These are phyloP conservation scores for Candida dubliniensis DNA, from an alignment of 1,139 yeast genomes.

Conservation along the genomic window DNA sequence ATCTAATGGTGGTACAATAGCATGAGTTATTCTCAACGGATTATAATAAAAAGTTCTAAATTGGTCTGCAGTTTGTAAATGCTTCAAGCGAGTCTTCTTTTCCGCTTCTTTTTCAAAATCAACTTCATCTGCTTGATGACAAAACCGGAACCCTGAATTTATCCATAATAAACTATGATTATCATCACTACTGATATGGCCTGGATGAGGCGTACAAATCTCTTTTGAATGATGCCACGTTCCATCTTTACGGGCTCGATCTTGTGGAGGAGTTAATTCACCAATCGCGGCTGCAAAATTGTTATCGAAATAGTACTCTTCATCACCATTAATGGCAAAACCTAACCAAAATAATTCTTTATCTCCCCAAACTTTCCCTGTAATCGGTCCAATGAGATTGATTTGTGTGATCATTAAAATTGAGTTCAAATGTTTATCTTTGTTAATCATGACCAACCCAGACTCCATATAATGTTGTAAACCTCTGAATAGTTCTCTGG, in stretches of 20 bases:
- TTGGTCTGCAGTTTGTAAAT: constrained; percentile 13
- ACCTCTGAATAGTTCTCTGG: constrained; percentile 28
- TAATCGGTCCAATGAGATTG: constrained; percentile 26
- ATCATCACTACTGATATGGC: constrained; percentile 37
- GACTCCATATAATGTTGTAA: constrained; percentile 35
- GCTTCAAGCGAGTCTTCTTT: constrained; percentile 19
- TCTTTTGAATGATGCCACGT: constrained; percentile 26
- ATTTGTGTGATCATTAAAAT: constrained; percentile 31
- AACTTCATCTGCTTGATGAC: constrained; percentile 28
- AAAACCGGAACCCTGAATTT: constrained; percentile 34
- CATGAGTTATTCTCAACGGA: constrained; percentile 26
- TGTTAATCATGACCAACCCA: constrained; percentile 31
- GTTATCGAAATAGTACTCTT: constrained; percentile 30
- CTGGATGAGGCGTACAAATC: constrained; percentile 48
- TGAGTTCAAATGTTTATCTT: constrained; percentile 30
- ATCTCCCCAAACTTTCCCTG: constrained; percentile 31
- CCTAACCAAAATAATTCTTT: constrained; percentile 39
- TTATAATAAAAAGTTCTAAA: constrained; percentile 24
- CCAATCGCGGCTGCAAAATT: constrained; percentile 34
- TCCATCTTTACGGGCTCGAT: constrained; percentile 22
- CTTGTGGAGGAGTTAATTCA: constrained; percentile 22
- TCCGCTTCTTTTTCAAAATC: constrained; percentile 27
- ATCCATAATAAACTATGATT: constrained; percentile 32
- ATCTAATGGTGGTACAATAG: constrained; percentile 32
- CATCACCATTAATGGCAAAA: constrained; percentile 34